These are phyloP conservation scores for Taiozyma sp. DNA, from an alignment of 1,139 yeast genomes.

Conservation along the genomic window DNA sequence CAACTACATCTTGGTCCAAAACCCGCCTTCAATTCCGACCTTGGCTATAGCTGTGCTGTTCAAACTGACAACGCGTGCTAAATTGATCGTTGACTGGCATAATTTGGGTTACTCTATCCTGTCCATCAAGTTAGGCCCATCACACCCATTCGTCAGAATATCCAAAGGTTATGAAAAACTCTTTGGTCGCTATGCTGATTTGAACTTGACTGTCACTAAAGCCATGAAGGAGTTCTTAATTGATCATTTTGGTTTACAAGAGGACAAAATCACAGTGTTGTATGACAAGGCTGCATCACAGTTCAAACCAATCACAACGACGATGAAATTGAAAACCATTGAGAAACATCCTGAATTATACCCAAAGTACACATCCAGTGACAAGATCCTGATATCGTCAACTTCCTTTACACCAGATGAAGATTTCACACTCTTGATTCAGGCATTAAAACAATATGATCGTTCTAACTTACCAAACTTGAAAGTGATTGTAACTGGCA, in stretches of 20 bases:
- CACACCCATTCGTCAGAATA: constrained; percentile 53
- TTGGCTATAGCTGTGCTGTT: constrained; percentile 57
- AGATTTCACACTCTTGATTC: constrained; percentile 64
- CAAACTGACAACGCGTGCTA: constrained; percentile 48
- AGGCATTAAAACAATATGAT: constrained; percentile 64
- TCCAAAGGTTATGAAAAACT: constrained; percentile 51
- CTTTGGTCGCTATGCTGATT: constrained; percentile 57
- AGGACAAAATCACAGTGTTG: constrained; percentile 39
- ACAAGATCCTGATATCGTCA: constrained; percentile 69
- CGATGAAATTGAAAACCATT: constrained; percentile 33
- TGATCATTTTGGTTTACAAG: constrained; percentile 41
- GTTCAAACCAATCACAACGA: constrained; percentile 45
- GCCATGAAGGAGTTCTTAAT: constrained; percentile 61
- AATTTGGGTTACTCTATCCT: constrained; percentile 85
- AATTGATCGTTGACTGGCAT: constrained; percentile 91
- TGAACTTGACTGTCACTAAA: constrained; percentile 76
- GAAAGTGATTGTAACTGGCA: constrained; percentile 79
- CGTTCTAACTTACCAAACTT: constrained; percentile 43
- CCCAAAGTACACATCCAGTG: constrained; percentile 31
- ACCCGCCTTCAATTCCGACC: constrained; percentile 91
- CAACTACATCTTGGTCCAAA: constrained; percentile 73
- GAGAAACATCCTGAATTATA: constrained; percentile 34
- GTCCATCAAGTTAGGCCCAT: constrained; percentile 49
- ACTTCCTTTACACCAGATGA: constrained; percentile 98
- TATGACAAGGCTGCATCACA: constrained; percentile 73